Base-by-base conservation (phyloP, 225 moss, liverwort and hornwort genomes). In the Anthoceros angustus region DNA sequence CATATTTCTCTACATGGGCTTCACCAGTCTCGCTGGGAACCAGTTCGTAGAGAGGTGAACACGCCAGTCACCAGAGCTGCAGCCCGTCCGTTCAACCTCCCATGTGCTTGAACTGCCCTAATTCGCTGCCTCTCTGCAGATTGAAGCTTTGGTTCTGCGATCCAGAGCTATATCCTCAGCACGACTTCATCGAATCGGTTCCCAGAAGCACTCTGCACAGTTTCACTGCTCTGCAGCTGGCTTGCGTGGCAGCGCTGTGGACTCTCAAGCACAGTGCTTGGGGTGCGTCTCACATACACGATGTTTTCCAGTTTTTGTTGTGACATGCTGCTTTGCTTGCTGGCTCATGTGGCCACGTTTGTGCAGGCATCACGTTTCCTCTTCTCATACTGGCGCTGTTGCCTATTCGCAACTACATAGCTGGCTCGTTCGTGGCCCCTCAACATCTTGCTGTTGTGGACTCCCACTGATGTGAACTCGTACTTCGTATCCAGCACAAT, bases 141-240 rank as follows among this genome's bases (percentile, higher is more conserved):
- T 72, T 80, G 64, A 88, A 88, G 72, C 77, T 88, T 66, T 85
- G 87, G 87, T 62, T 81, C 0, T 88, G 79, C 73, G 81, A 88
- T 74, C 85, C 85, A 25, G 77, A 81, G 8, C 71, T 81, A 25
- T 42, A 69, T 62, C 71, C 72, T 8, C 67, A 72, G 24, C 61
- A 76, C 62, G 75, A 72, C 26, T 72, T 60, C 42, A 72, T 64
- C 25, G 64, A 72, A 26, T 60, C 63, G 0, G 72, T 76, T 42
- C 72, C 75, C 6, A 71, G 64, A 64, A n/a, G 68, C 11, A 79
- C 80, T 67, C 76, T 85, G 26, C 81, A 83, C 64, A 81, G 83
- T 70, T 88, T 88, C 77, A 88, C 87, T 4, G 77, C 67, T 42
- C 60, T 88, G 60, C 87, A 88, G 72, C 72, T 85, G 40, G 73